Base-by-base conservation (phyloP, 495 filamentous ascomycete species). In the Neurospora tetrasperma region DNA sequence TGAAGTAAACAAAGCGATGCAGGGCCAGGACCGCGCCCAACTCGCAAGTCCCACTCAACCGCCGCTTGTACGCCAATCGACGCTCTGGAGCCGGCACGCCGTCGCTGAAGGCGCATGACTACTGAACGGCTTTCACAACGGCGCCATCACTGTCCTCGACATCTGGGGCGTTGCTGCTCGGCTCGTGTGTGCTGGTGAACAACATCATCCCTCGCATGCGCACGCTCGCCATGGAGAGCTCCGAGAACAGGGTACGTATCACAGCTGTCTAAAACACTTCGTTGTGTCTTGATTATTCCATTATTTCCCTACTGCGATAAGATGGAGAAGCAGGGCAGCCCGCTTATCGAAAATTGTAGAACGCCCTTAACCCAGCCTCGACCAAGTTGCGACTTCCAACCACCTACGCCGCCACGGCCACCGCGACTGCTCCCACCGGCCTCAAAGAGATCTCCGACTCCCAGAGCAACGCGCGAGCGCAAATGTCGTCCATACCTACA, bases 391-490 rank as follows among this genome's bases (percentile, higher is more conserved):
- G 42, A 40, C 31, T 69, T 66, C 54, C 54, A 66, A 66, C 54
- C 54, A 66, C 27, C 54, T 18, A 66, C 43, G 39, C 59, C 71
- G 42, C 77, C 42, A 42, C 70, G 35, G 59, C 72, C 20, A 11
- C 42, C 31, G 62, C 38, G 41, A 54, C 72, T 18, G 8, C 74
- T 11, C 39, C 43, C 18, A 73, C 42, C 62, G 79, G 76, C 16
- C 78, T 85, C 27, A 76, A 82, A 69, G 83, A 85, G 74, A 82
- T 83, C 69, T 80, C 88, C 71, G 85, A 89, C 5, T 92, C 92
- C 5, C 85, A 89, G 71, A 89, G 84, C 74, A 96, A 96, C 82
- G 84, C 88, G 73, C 89, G 92, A 73, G 86, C 88, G 16, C 85
- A 85, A 38, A 79, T 85, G 41, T 81, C 85, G 72, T 83, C 85